Evolutionary conservation across 2,329 filamentous ascomycete genomes (phyloP).

Genomic region (Rhynchosporium secalis): DNA sequence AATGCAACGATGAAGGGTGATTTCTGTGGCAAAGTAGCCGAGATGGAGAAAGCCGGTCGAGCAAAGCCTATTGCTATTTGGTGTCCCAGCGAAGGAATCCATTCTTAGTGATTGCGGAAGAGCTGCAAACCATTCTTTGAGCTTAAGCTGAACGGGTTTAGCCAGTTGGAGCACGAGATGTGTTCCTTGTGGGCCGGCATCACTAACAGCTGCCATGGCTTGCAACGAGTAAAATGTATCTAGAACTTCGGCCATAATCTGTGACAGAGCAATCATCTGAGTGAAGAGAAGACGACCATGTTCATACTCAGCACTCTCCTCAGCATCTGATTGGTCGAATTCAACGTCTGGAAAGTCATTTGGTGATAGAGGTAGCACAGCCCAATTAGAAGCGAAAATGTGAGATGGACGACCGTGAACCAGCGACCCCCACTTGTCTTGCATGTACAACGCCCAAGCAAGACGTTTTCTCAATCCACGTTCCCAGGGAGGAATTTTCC

Average conservation of each 20-base stretch:
- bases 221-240: slow-evolving; percentile 80
- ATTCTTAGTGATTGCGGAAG: slow-evolving; percentile 63
- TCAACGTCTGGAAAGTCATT: slow-evolving; percentile 75
- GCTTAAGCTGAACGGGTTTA: slow-evolving; percentile 78
- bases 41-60: slow-evolving; percentile 80
- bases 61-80: slow-evolving; percentile 49
- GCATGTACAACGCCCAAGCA: slow-evolving; percentile 90
- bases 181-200: slow-evolving; percentile 68
- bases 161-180: slow-evolving; percentile 72
- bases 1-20: slow-evolving; percentile 87
- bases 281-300: slow-evolving; percentile 69
- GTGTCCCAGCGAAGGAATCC: slow-evolving; percentile 54
- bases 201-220: slow-evolving; percentile 67
- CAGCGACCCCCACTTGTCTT: slow-evolving; percentile 88
- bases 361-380: slow-evolving; percentile 62
- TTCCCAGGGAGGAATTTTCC: slow-evolving; percentile 89
- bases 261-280: slow-evolving; percentile 73
- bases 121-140: slow-evolving; percentile 78
- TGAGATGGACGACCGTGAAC: slow-evolving; percentile 86
- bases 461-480: slow-evolving; percentile 80
- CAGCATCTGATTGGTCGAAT: slow-evolving; percentile 61
- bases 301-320: slow-evolving; percentile 62
- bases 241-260: slow-evolving; percentile 76
- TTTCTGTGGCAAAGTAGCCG: slow-evolving; percentile 91
- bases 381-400: slow-evolving; percentile 70